Percentiles rank a stretch among this genome's conserved stretches.
Evolutionary conservation across 129 eudicot species (phyloP).

Genomic region (Deinandra increscens): DNA sequence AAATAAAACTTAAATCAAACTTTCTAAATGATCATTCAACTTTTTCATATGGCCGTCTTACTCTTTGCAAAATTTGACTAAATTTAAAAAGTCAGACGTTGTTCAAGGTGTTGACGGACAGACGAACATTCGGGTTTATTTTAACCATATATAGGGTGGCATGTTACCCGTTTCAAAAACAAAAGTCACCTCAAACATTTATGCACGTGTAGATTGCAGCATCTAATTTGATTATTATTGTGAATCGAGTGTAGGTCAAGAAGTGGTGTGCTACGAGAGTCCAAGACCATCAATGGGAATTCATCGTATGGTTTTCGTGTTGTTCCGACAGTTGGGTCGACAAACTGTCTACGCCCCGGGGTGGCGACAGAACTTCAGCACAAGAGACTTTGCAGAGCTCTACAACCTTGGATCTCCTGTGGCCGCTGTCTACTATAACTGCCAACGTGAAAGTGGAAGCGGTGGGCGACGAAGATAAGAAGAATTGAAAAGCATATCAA

Average conservation of each 20-base stretch:
- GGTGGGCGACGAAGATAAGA: slow-evolving; percentile 57
- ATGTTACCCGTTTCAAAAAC: too few species aligned
- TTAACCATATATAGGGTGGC: too few species aligned
- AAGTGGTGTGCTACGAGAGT: slow-evolving; percentile 71
- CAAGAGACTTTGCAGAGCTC: slow-evolving; percentile 71
- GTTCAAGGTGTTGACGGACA: too few species aligned
- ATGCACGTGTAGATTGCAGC: too few species aligned
- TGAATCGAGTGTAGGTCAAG: slow-evolving; percentile 48
- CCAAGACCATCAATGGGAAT: slow-evolving; percentile 84
- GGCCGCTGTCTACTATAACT: slow-evolving; percentile 77
- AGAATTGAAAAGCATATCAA: not conserved
- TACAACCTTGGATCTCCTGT: slow-evolving; percentile 82
- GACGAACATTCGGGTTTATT: too few species aligned
- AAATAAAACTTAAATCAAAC: too few species aligned
- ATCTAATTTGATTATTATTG: not conserved
- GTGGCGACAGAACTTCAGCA: slow-evolving; percentile 87
- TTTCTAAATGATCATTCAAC: too few species aligned
- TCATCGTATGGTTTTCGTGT: slow-evolving; percentile 66
- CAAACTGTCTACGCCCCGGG: slow-evolving; percentile 83
- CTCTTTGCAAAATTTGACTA: too few species aligned
- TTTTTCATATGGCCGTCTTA: too few species aligned
- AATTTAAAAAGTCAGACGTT: too few species aligned
- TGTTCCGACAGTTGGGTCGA: slow-evolving; percentile 72
- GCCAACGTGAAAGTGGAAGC: slow-evolving; percentile 73
- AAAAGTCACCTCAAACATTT: too few species aligned